phyloP scores from a whole-genome alignment of 2,329 filamentous ascomycete genomes.

The Claviceps maximensis region DNA sequence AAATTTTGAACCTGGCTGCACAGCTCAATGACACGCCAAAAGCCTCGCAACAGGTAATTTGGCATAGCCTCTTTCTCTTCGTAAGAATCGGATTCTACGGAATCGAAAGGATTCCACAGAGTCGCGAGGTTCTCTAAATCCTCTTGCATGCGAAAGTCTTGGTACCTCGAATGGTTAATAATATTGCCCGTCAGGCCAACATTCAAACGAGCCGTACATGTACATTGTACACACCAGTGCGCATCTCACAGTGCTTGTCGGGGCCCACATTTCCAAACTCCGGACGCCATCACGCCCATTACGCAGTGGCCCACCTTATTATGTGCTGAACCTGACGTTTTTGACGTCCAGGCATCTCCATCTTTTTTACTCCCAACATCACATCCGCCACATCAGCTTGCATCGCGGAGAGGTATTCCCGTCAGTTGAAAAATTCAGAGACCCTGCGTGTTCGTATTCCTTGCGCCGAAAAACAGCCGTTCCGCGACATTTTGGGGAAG shows the following conservation, averaged over 20 bases:
- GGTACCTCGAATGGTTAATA: too few relatives aligned
- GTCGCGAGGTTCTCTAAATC: too few relatives aligned
- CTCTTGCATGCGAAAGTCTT: too few relatives aligned
- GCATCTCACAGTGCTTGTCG: not conserved
- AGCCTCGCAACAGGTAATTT: too few relatives aligned
- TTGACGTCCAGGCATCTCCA: slow-evolving; percentile 15
- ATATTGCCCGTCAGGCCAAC: not conserved
- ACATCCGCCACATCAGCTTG: slow-evolving; percentile 7
- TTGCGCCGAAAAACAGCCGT: slow-evolving; percentile 1
- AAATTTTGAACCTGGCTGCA: too few relatives aligned
- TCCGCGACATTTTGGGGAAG: slow-evolving; percentile 9
- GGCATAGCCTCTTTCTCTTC: too few relatives aligned
- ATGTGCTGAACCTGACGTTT: slow-evolving; percentile 22
- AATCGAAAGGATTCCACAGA: too few relatives aligned
- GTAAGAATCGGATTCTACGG: too few relatives aligned
- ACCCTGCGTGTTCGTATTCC: not conserved
- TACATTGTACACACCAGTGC: not conserved
- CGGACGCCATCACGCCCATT: slow-evolving; percentile 15
- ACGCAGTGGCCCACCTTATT: slow-evolving; percentile 25
- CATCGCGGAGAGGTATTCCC: not conserved
- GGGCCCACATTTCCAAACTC: slow-evolving; percentile 1
- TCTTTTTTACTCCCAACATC: slow-evolving; percentile 18
- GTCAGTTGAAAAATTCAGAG: not conserved
- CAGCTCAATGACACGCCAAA: too few relatives aligned
- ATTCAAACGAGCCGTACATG: not conserved